Base-by-base conservation (phyloP, 83 land plant species). In the Larix sibirica region DNA sequence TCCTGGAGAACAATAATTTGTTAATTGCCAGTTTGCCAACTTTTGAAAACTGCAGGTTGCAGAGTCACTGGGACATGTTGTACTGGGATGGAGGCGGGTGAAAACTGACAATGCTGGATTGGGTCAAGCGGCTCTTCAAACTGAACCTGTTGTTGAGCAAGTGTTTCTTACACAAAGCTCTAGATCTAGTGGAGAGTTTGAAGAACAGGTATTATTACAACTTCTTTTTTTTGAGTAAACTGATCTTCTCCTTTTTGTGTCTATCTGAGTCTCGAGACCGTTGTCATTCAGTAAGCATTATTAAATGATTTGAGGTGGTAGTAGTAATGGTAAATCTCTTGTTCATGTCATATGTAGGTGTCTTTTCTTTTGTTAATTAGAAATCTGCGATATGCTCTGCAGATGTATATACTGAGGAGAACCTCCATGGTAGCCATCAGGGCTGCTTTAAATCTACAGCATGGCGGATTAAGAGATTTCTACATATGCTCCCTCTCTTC, bases 401-500 rank as follows among this genome's bases (percentile, higher is more conserved):
- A 98, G 98, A 95, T 96, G 99, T 98, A 98, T 83, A 89, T 98
- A 73, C 79, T 96, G 63, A 86, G 99, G 82, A 92, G 95, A 90
- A 66, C 90, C 47, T 89, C 99, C 20, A 96, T 96, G 96, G 90
- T 94, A 10, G 95, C 95, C 56, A 96, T 98, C 62, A 86, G 98
- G 63, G 95, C 94, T 85, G 96, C 99, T 69, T 81, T 98, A 36
- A 91, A 96, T 81, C 86, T 98, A 10, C 90, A 93, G 79, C 89
- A 94, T 86, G 98, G 96, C 81, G 96, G 89, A 61, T 83, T 75
- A 5, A 95, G 80, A 70, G 99, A 98, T 83, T 98, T 98, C 87
- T 98, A 96, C 81, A 98, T 98, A 44, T 98, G 98, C 84, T 98
- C 99, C 23, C 90, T 98, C 5, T 96, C 99, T 71, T 94, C 99